Base-by-base conservation (phyloP, 176 grass and related monocot genomes). In the Zea mays region DNA sequence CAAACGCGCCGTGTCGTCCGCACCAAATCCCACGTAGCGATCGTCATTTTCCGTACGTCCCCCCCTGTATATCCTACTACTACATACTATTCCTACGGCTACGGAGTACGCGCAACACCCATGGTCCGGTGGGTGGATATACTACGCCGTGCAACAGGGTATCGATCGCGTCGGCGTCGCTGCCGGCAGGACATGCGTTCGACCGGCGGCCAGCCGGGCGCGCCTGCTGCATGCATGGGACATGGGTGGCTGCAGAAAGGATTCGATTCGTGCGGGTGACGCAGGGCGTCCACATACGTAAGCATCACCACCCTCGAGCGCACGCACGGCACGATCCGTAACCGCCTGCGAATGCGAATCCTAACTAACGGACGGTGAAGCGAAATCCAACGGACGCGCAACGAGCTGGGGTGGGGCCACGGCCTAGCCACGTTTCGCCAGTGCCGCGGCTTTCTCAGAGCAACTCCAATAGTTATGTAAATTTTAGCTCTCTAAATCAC, bases 271-370 rank as follows among this genome's bases (percentile, higher is more conserved):
- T 8, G 20, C 3, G 78, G 78, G 65, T 80, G 78, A 80, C 65
- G 78, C 65, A 17, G 65, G 65, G 50, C 52, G 40, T 56, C 78
- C 78, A 70, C 66, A 70, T 37, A 80, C 78, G 51, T 80, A n/a
- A 34, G 52, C 78, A 80, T 79, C 77, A 39, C 38, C 77, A 27
- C 27, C 27, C 27, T 27, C 27, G 27, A 27, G 27, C 27, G 27
- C 0, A 1, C 27, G 27, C 27, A 27, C 27, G 27, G 27, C 27
- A 27, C 27, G 27, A 14, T 8, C 3, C 20, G 37, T 27, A 20
- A 21, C 19, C 72, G 54, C 52, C 5, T 14, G 44, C 10, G 62
- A 38, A 38, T 50, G n/a, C n/a, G 10, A 55, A 19, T 3, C n/a
- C 10, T 21, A 42, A 20, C 54, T 6, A 17, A 52, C 5, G 13